Conservation (phyloP, 208 protist genomes). For the Trypanosoma cruzi region DNA sequence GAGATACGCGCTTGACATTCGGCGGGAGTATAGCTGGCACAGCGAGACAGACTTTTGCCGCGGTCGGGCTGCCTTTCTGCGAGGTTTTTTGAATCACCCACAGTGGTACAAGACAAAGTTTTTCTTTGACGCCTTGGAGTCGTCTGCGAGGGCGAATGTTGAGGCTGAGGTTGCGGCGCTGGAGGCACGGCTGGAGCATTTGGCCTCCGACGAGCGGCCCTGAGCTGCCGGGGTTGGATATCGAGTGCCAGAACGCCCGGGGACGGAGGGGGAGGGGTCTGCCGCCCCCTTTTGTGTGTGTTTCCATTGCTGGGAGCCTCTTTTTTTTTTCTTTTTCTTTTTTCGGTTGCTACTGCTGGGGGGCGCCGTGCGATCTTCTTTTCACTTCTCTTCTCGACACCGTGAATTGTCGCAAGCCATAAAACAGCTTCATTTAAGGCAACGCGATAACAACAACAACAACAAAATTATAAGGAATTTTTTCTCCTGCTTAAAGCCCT, state of each 20-base stretch:
- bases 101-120: constrained; percentile 80
- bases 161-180: constrained; percentile 37
- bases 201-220: neutral
- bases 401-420: neutral
- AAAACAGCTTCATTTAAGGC: neutral
- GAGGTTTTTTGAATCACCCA: constrained; percentile 36
- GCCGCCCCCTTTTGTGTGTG: neutral
- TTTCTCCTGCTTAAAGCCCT: neutral
- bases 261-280: too few species aligned
- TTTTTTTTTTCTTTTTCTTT: neutral
- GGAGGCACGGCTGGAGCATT: constrained; percentile 8
- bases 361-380: neutral
- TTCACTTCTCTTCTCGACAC: neutral
- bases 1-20: constrained; percentile 52
- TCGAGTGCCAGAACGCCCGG: too few species aligned
- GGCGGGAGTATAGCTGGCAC: constrained; percentile 64
- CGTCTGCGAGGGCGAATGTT: constrained; percentile 48
- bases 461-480: neutral
- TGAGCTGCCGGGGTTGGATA: too few species aligned
- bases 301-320: neutral
- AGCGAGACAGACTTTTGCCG: constrained; percentile 38
- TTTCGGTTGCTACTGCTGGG: neutral
- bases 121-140: constrained; percentile 65
- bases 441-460: neutral
- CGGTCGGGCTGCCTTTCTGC: constrained; percentile 55